Conservation (phyloP, 148 eudicot genomes). For the Simmondsia chinensis region DNA sequence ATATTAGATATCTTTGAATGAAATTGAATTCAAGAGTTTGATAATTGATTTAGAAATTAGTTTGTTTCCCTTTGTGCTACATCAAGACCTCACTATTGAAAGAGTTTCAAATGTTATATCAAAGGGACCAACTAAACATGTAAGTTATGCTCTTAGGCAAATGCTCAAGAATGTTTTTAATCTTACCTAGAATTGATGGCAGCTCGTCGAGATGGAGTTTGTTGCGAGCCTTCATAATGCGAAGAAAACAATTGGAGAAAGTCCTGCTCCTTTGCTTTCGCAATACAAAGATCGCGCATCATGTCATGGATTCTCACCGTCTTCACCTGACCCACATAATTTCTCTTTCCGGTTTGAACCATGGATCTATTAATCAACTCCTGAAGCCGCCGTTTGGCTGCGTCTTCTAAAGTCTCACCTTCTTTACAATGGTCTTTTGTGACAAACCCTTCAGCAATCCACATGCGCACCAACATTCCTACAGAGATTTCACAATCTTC, state of each 20-base stretch:
- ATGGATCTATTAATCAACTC: slow-evolving; percentile 15
- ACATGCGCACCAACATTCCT: slow-evolving; percentile 1
- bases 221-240: too few relatives aligned
- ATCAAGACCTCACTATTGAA: too few relatives aligned
- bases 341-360: slow-evolving; percentile 17
- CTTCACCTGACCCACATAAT: slow-evolving; percentile 10
- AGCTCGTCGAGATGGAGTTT: slow-evolving; percentile 7
- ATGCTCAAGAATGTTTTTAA: neutral
- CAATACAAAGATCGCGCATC: slow-evolving; percentile 24
- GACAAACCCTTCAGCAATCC: slow-evolving; percentile 26
- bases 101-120: too few relatives aligned
- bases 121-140: neutral
- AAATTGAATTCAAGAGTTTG: too few relatives aligned
- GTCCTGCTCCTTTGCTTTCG: slow-evolving; percentile 10
- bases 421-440: neutral
- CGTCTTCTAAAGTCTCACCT: slow-evolving; percentile 11
- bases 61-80: too few relatives aligned
- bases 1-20: too few relatives aligned
- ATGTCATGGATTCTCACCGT: slow-evolving; percentile 18
- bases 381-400: slow-evolving; percentile 10
- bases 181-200: slow-evolving; percentile 12
- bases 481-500: slow-evolving; percentile 7
- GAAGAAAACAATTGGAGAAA: slow-evolving; percentile 6
- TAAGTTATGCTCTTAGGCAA: neutral
- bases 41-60: too few relatives aligned